Evolutionary conservation across 805 yeast genomes (phyloP).

Genomic region (Peterozyma toletana): DNA sequence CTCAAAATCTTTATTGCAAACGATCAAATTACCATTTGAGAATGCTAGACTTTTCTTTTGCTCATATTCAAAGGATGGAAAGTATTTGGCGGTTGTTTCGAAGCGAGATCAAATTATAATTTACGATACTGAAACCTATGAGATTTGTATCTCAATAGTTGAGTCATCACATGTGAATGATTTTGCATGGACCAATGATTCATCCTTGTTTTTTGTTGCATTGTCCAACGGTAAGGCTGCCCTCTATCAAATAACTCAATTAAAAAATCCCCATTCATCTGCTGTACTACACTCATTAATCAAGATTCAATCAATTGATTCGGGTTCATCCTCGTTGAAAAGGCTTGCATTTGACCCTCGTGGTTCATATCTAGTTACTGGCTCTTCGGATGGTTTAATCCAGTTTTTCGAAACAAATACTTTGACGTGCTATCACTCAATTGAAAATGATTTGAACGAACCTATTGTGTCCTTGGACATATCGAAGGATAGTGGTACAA

Average conservation of each 20-base stretch:
- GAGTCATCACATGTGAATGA: conserved; percentile 26
- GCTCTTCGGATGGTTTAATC: conserved; percentile 40
- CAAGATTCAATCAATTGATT: conserved; percentile 2
- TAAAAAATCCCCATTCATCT: background rate
- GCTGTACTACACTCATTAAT: conserved; percentile 2
- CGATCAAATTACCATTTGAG: background rate
- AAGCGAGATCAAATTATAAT: conserved; percentile 23
- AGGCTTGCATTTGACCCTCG: conserved; percentile 28
- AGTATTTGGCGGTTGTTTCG: conserved; percentile 28
- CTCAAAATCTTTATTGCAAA: conserved; percentile 11
- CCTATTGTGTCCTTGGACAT: conserved; percentile 28
- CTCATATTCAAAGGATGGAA: conserved; percentile 34
- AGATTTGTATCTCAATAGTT: conserved; percentile 17
- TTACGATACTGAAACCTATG: conserved; percentile 22
- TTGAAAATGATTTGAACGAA: conserved; percentile 30
- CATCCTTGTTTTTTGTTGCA: conserved; percentile 25
- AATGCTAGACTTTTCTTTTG: conserved; percentile 7
- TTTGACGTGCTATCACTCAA: conserved; percentile 24
- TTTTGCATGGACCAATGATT: conserved; percentile 27
- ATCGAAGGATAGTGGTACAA: conserved; percentile 28
- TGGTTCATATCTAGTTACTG: conserved; percentile 31
- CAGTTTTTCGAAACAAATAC: conserved; percentile 29
- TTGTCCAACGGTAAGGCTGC: conserved; percentile 30
- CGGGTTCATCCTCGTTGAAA: conserved; percentile 27
- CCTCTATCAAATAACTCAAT: conserved; percentile 13